These are phyloP conservation scores for Pyricularia sp. DNA, from an alignment of 2,329 filamentous ascomycete species.

Conservation along the genomic window DNA sequence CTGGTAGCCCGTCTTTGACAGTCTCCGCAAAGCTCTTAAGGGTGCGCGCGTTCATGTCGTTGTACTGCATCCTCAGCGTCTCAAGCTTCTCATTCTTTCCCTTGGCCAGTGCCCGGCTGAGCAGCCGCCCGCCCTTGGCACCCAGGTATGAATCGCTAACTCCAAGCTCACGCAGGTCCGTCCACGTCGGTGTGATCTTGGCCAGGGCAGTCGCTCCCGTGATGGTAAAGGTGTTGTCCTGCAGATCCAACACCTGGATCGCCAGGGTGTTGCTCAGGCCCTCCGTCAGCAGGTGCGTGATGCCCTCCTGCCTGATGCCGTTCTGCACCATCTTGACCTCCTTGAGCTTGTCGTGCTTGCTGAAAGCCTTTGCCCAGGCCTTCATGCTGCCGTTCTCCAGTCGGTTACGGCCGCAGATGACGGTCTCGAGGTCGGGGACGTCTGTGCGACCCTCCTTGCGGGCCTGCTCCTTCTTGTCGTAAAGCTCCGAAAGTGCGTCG, in stretches of 20 bases:
- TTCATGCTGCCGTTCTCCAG: constrained; percentile 94
- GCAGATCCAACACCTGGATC: constrained; percentile 75
- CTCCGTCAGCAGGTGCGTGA: constrained; percentile 67
- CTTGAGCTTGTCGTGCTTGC: constrained; percentile 72
- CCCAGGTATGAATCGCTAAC: constrained; percentile 82
- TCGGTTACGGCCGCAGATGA: constrained; percentile 92
- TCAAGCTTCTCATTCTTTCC: constrained; percentile 74
- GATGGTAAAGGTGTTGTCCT: constrained; percentile 94
- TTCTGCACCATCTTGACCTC: constrained; percentile 97
- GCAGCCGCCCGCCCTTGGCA: constrained; percentile 62
- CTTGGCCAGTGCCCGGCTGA: constrained; percentile 63
- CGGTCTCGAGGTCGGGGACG: constrained; percentile 83
- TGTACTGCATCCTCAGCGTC: constrained; percentile 79
- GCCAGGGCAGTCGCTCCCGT: constrained; percentile 71
- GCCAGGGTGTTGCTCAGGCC: constrained; percentile 63
- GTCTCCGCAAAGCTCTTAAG: constrained; percentile 64
- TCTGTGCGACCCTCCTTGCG: constrained; percentile 55
- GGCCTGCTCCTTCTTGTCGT: constrained; percentile 73
- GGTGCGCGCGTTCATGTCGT: constrained; percentile 77
- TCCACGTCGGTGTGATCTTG: constrained; percentile 65
- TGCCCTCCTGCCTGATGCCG: constrained; percentile 69
- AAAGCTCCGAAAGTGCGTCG: constrained; percentile 73
- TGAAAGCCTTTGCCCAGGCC: constrained; percentile 84
- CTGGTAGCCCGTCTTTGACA: constrained; percentile 58
- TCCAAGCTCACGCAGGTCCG: constrained; percentile 69